phyloP scores from a whole-genome alignment of 2,329 filamentous ascomycete genomes.

The Alternaria longipes region DNA sequence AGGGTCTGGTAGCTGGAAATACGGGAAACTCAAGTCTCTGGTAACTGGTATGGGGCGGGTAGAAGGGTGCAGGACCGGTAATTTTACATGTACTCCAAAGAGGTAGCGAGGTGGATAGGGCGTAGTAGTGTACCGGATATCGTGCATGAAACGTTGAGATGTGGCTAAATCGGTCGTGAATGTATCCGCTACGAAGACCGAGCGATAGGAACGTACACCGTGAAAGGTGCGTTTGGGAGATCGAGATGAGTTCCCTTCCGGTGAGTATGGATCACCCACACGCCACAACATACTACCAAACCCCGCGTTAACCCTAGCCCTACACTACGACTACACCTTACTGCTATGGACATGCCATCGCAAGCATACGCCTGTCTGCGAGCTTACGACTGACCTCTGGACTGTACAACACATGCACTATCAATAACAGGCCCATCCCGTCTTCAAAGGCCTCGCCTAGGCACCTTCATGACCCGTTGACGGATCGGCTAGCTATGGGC shows the following conservation, averaged over 20 bases:
- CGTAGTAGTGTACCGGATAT: neutral
- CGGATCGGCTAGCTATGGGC: slow-evolving; percentile 1
- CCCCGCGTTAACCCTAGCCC: neutral
- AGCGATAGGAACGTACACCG: neutral
- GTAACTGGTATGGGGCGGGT: neutral
- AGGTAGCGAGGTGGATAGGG: neutral
- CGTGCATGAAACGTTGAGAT: slow-evolving; percentile 6
- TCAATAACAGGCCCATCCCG: neutral
- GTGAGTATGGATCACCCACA: neutral
- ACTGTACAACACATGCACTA: neutral
- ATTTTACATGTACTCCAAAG: neutral
- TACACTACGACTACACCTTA: neutral
- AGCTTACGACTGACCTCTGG: neutral
- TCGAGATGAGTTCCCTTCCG: slow-evolving; percentile 1
- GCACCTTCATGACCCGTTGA: neutral
- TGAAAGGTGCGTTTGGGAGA: neutral
- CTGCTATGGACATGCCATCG: neutral
- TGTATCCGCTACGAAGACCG: neutral
- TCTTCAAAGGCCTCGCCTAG: neutral
- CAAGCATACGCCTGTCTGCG: slow-evolving; percentile 1
- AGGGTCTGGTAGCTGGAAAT: neutral
- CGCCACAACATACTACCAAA: neutral
- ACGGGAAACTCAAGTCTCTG: neutral
- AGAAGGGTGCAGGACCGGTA: neutral
- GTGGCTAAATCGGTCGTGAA: neutral